Conservation (phyloP, 352 stramenopile genomes). For the Pythium aquatile region DNA sequence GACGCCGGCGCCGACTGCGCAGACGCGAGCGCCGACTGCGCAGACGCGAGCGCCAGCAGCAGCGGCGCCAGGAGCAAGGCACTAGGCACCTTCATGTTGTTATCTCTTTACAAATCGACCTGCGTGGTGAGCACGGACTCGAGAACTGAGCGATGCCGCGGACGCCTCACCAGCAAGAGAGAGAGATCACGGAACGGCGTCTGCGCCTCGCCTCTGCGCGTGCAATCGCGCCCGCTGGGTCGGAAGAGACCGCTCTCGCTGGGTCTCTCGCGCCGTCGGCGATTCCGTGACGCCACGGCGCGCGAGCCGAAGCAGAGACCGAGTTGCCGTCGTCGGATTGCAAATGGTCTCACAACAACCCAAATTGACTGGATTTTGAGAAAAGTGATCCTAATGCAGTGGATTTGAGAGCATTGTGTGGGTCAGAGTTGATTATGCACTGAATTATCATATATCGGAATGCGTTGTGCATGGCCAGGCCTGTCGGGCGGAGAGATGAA, state of each 20-base stretch:
- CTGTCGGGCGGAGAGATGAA: neutral
- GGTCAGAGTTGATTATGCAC: neutral
- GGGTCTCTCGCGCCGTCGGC: neutral
- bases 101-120: neutral
- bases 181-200: neutral
- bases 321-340: neutral
- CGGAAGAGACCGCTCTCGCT: neutral
- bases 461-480: neutral
- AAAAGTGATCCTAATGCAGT: neutral
- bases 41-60: neutral
- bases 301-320: neutral
- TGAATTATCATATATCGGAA: neutral
- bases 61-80: conserved; percentile 7
- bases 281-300: neutral
- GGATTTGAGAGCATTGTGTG: neutral
- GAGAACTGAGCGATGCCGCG: neutral
- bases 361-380: neutral
- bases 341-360: neutral
- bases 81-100: conserved; percentile 10
- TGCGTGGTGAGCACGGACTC: neutral
- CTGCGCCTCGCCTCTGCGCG: neutral
- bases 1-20: neutral
- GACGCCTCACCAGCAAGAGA: too few relatives aligned
- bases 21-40: neutral
- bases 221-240: neutral